Evolutionary conservation across 2,329 filamentous ascomycete genomes (phyloP).

Genomic region (Capronia coronata): DNA sequence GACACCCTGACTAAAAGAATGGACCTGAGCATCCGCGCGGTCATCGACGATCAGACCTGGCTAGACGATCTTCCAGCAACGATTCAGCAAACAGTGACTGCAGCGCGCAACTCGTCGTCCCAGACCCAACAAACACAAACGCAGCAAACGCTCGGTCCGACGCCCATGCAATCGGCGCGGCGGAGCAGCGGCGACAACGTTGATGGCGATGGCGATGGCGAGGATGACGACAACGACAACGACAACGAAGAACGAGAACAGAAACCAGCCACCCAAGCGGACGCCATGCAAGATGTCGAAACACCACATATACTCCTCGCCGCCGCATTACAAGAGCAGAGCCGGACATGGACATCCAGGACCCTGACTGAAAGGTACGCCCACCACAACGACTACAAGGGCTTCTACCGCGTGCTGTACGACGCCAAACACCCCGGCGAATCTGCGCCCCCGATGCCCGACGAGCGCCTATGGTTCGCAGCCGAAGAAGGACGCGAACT

Average conservation of each 20-base stretch:
- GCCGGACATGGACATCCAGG: conserved; percentile 25
- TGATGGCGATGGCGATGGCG: conserved; percentile 36
- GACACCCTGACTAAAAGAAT: conserved; percentile 48
- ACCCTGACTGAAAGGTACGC: conserved; percentile 45
- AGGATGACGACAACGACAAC: conserved; percentile 35
- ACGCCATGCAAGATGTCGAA: conserved; percentile 11
- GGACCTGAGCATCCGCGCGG: conserved; percentile 51
- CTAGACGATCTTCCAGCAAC: conserved; percentile 41
- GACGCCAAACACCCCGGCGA: conserved; percentile 53
- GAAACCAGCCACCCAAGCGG: conserved; percentile 27
- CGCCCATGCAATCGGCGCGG: conserved; percentile 30
- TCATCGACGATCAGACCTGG: conserved; percentile 52
- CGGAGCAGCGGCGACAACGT: conserved; percentile 30
- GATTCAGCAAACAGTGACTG: conserved; percentile 40
- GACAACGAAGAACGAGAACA: conserved; percentile 32
- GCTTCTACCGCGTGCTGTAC: conserved; percentile 57
- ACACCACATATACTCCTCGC: conserved; percentile 19
- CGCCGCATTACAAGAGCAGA: conserved; percentile 30
- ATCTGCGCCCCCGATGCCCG: conserved; percentile 48
- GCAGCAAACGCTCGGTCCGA: conserved; percentile 33
- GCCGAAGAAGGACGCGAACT: conserved; percentile 39
- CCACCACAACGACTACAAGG: conserved; percentile 53
- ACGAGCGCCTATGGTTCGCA: conserved; percentile 57
- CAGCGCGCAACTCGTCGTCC: conserved; percentile 28
- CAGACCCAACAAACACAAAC: conserved; percentile 28